Evolutionary conservation across 352 stramenopile species (phyloP).

Genomic region (Globisporangium spiculum): DNA sequence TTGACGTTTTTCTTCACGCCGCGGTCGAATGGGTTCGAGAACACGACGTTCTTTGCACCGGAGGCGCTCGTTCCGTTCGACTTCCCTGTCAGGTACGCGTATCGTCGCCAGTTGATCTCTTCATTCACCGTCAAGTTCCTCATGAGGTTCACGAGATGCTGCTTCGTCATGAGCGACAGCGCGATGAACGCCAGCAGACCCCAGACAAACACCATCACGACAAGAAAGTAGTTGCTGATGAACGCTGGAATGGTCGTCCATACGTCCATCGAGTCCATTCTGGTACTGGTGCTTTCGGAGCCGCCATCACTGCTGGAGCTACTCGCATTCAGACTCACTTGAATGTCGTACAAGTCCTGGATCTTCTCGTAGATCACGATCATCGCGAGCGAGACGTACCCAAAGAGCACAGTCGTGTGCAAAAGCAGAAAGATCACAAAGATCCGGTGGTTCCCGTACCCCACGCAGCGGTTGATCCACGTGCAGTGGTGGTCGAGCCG

Average conservation of each 20-base stretch:
- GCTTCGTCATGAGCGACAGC: conserved; percentile 56
- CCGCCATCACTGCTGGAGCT: conserved; percentile 14
- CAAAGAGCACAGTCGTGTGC: conserved; percentile 46
- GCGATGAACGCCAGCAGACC: conserved; percentile 40
- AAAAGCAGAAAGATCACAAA: conserved; percentile 81
- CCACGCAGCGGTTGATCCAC: conserved; percentile 86
- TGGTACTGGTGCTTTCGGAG: conserved; percentile 16
- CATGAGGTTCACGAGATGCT: conserved; percentile 62
- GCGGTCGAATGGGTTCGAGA: conserved; percentile 46
- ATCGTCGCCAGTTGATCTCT: conserved; percentile 80
- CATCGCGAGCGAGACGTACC: conserved; percentile 44
- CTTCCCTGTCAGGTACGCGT: conserved; percentile 56
- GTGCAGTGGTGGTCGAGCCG: conserved; percentile 86
- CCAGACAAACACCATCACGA: conserved; percentile 64
- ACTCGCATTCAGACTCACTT: conserved; percentile 1
- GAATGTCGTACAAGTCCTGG: conserved; percentile 29
- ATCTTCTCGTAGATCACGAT: conserved; percentile 42
- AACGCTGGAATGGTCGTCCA: conserved; percentile 60
- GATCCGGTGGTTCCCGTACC: conserved; percentile 71
- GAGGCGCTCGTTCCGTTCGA: conserved; percentile 5
- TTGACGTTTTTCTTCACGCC: conserved; percentile 37
- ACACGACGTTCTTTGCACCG: conserved; percentile 3
- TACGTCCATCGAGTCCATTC: conserved; percentile 44
- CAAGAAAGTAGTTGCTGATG: conserved; percentile 48
- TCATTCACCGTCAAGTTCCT: conserved; percentile 84